These are phyloP conservation scores for Achaetomiella virescens DNA, from an alignment of 495 filamentous ascomycete species.

Conservation along the genomic window DNA sequence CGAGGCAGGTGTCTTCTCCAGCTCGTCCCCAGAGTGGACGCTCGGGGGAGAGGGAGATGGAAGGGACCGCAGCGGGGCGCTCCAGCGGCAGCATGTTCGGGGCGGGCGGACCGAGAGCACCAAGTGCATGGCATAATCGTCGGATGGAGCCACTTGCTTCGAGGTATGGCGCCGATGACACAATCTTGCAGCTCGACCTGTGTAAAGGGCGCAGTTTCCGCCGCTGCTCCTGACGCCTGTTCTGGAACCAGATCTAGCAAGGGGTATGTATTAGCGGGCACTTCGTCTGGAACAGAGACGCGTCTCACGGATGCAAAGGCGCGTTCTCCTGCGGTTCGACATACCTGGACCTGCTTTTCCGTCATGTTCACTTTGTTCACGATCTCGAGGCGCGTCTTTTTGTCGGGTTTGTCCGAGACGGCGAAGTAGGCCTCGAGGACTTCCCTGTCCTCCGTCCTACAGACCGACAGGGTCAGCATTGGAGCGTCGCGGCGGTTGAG, in stretches of 20 bases:
- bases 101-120: slow-evolving; percentile 14
- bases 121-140: neutral
- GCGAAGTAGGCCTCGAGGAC: slow-evolving; percentile 83
- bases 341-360: slow-evolving; percentile 96
- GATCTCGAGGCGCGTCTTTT: slow-evolving; percentile 75
- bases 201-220: slow-evolving; percentile 80
- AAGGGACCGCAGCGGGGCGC: slow-evolving; percentile 12
- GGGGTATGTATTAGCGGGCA: slow-evolving; percentile 4
- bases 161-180: no score
- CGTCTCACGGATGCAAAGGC: neutral
- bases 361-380: slow-evolving; percentile 79
- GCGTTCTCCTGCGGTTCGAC: slow-evolving; percentile 23
- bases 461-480: slow-evolving; percentile 14
- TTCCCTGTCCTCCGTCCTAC: slow-evolving; percentile 79
- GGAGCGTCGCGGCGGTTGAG: neutral
- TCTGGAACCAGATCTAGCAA: slow-evolving; percentile 96
- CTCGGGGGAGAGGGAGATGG: slow-evolving; percentile 12
- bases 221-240: slow-evolving; percentile 87
- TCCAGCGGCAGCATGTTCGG: slow-evolving; percentile 12
- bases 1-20: slow-evolving; percentile 2
- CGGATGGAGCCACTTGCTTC: no score
- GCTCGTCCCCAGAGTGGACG: slow-evolving; percentile 10
- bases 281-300: neutral
- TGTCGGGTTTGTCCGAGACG: slow-evolving; percentile 83
- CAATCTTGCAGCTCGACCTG: no score